Evolutionary conservation across 2,329 filamentous ascomycete genomes (phyloP).

Genomic region (Alternaria sp.): DNA sequence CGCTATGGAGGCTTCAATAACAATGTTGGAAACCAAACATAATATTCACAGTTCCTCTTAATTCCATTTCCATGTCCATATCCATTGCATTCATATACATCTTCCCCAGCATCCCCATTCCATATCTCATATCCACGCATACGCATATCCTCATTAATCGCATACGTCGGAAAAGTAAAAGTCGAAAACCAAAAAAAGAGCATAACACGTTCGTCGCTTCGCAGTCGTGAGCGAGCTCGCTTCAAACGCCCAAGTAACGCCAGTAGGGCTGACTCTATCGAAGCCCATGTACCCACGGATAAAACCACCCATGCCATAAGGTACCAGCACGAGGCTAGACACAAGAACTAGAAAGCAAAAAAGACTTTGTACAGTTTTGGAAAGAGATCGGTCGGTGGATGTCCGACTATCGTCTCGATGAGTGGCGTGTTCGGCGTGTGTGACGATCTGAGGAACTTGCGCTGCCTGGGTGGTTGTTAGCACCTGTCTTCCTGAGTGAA

Average conservation of each 20-base stretch:
- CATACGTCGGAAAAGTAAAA: neutral
- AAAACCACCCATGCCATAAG: neutral
- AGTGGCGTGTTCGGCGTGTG: slow-evolving; percentile 49
- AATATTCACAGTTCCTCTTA: neutral
- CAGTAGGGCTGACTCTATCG: neutral
- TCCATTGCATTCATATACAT: neutral
- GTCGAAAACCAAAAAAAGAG: neutral
- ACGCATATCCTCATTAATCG: slow-evolving; percentile 1
- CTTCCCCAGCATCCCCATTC: neutral
- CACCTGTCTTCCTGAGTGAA: neutral
- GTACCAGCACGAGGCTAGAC: neutral
- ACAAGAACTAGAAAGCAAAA: neutral
- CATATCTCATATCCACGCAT: neutral
- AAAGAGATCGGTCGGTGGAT: neutral
- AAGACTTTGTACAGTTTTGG: slow-evolving; percentile 10
- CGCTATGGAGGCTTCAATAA: too few relatives aligned
- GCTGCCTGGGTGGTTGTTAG: slow-evolving; percentile 47
- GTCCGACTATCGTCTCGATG: slow-evolving; percentile 32
- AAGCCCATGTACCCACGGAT: neutral
- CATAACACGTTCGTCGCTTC: neutral
- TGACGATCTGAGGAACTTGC: slow-evolving; percentile 53
- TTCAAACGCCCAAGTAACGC: neutral
- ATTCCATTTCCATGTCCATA: neutral
- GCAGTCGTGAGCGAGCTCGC: neutral
- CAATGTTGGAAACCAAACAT: neutral